Evolutionary conservation across 495 filamentous ascomycete genomes (phyloP), one percentile per base, ranked within the genome.

Genomic region (Parmelia sp.): DNA sequence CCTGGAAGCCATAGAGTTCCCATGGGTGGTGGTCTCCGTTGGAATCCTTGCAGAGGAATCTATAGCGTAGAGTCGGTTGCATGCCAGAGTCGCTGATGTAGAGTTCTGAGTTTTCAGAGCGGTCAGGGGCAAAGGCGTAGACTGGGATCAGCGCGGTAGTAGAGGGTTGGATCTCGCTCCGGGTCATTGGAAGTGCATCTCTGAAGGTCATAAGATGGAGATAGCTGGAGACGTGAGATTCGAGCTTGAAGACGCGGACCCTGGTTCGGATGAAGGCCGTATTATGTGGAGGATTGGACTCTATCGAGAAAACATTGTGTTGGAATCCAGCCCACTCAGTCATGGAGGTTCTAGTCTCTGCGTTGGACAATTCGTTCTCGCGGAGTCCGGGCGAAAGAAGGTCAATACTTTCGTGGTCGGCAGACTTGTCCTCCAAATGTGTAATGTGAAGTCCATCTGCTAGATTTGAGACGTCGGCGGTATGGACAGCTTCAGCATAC

Each of bases 371-470:
- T 15, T 57, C 55, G 31, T n/a, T 57, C 25, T 57, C 55, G n/a
- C 17, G 10, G 17, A 37, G 36, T 9, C 14, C 6, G 31, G 55
- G 9, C 4, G 15, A n/a, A 57, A 37, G 35, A 17, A 19, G 36
- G 55, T 33, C 19, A 37, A 57, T 36, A 21, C 36, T 37, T 21
- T 37, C 53, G 6, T 35, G 17, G 3, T 21, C 19, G 17, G 5
- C 36, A 23, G 31, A 35, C 31, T 29, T 1, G 31, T 12, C 17
- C 36, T 57, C 55, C 25, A 57, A 9, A 37, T 57, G 3, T 11
- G 36, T 23, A 10, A 57, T 57, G 15, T 57, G 55, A 23, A 57
- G 55, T 19, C 55, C 55, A 23, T 23, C 55, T 57, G 55, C 21
- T 57, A 37, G 55, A 19, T 2, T 12, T 21, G 17, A 21, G 7